Conservation (phyloP, 768 basidiomycete species). For the Postia placenta region DNA sequence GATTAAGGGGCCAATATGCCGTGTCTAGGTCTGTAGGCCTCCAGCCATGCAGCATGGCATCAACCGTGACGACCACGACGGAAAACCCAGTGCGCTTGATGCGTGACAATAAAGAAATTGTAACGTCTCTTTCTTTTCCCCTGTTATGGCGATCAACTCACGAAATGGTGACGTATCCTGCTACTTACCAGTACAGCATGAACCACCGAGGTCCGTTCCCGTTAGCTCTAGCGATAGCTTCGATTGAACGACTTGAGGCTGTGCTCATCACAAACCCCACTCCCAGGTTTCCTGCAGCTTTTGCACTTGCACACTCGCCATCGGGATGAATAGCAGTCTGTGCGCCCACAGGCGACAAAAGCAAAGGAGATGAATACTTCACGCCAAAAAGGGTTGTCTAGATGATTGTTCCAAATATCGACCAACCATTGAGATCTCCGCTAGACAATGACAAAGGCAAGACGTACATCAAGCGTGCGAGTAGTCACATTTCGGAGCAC, state of each 20-base stretch:
- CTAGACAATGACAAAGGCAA: neutral
- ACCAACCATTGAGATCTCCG: neutral
- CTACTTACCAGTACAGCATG: slow-evolving; percentile 68
- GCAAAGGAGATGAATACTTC: slow-evolving; percentile 51
- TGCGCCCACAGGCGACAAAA: slow-evolving; percentile 73
- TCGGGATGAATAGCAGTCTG: slow-evolving; percentile 68
- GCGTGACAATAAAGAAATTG: slow-evolving; percentile 57
- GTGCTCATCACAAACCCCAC: slow-evolving; percentile 74
- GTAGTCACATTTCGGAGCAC: slow-evolving; percentile 64
- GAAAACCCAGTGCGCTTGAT: slow-evolving; percentile 62
- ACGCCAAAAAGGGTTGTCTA: slow-evolving; percentile 70
- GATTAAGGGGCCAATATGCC: slow-evolving; percentile 58
- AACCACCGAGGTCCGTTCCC: slow-evolving; percentile 69
- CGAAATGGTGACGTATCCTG: neutral
- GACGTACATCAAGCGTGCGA: slow-evolving; percentile 54
- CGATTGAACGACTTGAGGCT: slow-evolving; percentile 64
- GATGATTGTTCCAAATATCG: neutral
- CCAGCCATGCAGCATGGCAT: slow-evolving; percentile 70
- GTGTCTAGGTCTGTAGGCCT: slow-evolving; percentile 66
- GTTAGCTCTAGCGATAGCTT: slow-evolving; percentile 70
- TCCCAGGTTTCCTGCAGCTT: slow-evolving; percentile 53
- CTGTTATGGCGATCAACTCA: neutral
- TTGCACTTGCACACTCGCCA: slow-evolving; percentile 65
- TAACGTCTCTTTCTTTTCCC: slow-evolving; percentile 37
- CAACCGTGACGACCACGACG: slow-evolving; percentile 70